A percentile compares a stretch with the other conserved stretches of the same genome.
Conservation (phyloP, 768 basidiomycete genomes). For the Xanthoconium stramineum region DNA sequence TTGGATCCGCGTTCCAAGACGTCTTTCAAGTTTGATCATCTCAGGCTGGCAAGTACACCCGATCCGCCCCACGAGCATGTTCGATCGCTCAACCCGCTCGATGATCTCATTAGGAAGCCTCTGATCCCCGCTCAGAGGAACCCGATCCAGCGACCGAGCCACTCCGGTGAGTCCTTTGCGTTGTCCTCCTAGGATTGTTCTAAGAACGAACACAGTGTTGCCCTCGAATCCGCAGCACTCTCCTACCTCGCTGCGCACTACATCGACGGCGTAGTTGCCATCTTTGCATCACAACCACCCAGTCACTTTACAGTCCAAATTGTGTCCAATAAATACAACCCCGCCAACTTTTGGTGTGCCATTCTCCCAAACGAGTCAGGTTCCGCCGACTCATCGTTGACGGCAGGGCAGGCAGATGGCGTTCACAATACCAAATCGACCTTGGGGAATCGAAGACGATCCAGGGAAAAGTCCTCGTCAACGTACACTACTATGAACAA, state of each 20-base stretch:
- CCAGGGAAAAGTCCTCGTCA: slow-evolving; percentile 70
- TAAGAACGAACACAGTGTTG: slow-evolving; percentile 43
- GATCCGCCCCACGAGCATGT: slow-evolving; percentile 1
- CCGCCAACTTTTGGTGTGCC: slow-evolving; percentile 84
- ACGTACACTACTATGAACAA: slow-evolving; percentile 97
- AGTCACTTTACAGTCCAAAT: slow-evolving; percentile 68
- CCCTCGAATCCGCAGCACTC: slow-evolving; percentile 64
- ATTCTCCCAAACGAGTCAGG: neutral
- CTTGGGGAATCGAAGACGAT: slow-evolving; percentile 53
- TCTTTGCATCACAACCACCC: slow-evolving; percentile 54
- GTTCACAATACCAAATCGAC: slow-evolving; percentile 80
- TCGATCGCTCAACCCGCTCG: neutral
- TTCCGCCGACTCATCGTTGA: neutral
- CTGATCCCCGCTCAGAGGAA: slow-evolving; percentile 64
- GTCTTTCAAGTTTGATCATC: slow-evolving; percentile 82
- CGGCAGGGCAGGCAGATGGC: slow-evolving; percentile 90
- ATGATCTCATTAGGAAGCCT: slow-evolving; percentile 57
- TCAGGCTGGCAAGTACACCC: slow-evolving; percentile 61
- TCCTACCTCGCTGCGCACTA: slow-evolving; percentile 81
- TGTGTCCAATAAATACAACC: slow-evolving; percentile 96
- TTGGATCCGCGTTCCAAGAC: slow-evolving; percentile 78
- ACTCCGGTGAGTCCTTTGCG: slow-evolving; percentile 55
- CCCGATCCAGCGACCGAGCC: slow-evolving; percentile 65
- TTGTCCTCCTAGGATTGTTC: neutral
- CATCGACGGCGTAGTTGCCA: slow-evolving; percentile 69